phyloP scores from a whole-genome alignment of 192 early-diverging fungal species.

The Spinellus fusiger region DNA sequence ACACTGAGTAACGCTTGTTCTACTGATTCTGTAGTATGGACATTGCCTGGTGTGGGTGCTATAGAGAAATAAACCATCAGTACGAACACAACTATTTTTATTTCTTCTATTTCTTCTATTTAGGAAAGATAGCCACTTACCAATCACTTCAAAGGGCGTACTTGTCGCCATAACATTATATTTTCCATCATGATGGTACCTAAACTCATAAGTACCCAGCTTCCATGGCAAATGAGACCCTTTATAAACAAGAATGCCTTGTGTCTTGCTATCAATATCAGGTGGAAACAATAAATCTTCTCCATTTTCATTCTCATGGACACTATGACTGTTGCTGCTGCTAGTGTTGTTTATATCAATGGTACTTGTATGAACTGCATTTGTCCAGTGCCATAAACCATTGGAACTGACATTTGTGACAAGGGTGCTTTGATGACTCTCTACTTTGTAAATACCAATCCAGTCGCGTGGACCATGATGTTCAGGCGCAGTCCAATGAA shows the following conservation, averaged over 20 bases:
- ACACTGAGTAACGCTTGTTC: slow-evolving; percentile 33
- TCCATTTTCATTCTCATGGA: neutral
- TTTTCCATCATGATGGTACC: slow-evolving; percentile 84
- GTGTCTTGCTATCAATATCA: slow-evolving; percentile 10
- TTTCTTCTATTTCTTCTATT: no score
- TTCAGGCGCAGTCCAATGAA: slow-evolving; percentile 71
- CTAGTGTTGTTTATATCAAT: neutral
- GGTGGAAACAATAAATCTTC: slow-evolving; percentile 6
- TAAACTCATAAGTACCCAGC: slow-evolving; percentile 83
- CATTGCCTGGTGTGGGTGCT: slow-evolving; percentile 13
- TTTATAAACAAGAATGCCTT: slow-evolving; percentile 59
- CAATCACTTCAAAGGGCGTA: slow-evolving; percentile 72
- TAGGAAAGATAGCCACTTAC: no score
- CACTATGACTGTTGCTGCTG: no score
- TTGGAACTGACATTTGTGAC: slow-evolving; percentile 75
- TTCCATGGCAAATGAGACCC: slow-evolving; percentile 75
- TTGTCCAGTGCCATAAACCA: slow-evolving; percentile 58
- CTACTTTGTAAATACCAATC: slow-evolving; percentile 87
- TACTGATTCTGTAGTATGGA: slow-evolving; percentile 28
- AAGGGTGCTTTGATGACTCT: slow-evolving; percentile 63
- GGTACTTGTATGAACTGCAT: neutral
- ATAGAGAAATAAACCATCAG: neutral
- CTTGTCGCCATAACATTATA: slow-evolving; percentile 77
- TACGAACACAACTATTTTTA: neutral
- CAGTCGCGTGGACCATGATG: slow-evolving; percentile 77